Evolutionary conservation across 2,329 filamentous ascomycete genomes (phyloP), one percentile per base, ranked within the genome.

Genomic region (Xylariaceae sp.): DNA sequence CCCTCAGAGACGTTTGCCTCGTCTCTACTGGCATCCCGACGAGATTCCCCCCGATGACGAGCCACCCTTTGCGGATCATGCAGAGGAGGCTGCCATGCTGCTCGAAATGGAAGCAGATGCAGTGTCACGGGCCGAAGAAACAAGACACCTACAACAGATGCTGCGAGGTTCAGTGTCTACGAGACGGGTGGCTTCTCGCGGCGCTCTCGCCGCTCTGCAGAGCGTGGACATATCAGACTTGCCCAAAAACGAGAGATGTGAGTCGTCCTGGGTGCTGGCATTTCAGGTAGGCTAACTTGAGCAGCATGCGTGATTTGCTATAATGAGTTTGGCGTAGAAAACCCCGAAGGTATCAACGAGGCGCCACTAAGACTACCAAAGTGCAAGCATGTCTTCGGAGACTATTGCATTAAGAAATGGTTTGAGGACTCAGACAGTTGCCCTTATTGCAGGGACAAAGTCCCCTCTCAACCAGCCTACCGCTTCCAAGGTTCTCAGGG

Each of bases 361-460:
- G 60, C 56, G 3, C 72, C 77, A 1, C 52, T 80, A 12, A 70
- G 72, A 14, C 54, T 80, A 13, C 76, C 77, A 3, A 70, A 66
- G 43, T 81, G 77, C 60, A 75, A 72, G 43, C 77, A 81, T 44
- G 53, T 80, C 5, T 81, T 81, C 51, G 77, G 77, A 13, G 67
- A 78, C 36, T 64, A 70, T 44, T 81, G 77, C 51, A 75, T 81
- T 42, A 76, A 72, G 51, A 78, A 74, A 44, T 81, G 77, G 77
- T 68, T 81, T 26, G 64, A 73, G 33, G 72, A 79, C 29, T 72
- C 72, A 2, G 68, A 77, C 44, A 77, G 64, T 35, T 81, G 77
- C 43, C 77, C 77, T 0, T 80, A 80, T 46, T 81, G 77, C 52
- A 69, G 77, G 17, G 68, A 75, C 41, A 76, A 77, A 45, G 59